These are phyloP conservation scores for Carex sylvatica DNA, from an alignment of 202 grass and related monocot species.

Conservation along the genomic window DNA sequence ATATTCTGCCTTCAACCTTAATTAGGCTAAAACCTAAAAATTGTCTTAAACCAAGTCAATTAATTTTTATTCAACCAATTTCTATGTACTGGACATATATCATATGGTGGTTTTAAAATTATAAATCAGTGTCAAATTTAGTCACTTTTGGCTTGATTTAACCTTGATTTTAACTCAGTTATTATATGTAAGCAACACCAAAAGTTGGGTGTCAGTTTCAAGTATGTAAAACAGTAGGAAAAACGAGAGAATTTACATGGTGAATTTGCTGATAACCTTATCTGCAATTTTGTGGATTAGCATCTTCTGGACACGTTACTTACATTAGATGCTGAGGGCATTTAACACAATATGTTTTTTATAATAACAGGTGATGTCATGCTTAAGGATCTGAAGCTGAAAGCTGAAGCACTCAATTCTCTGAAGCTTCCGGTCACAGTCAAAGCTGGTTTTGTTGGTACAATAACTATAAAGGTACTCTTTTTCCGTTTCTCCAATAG, in stretches of 20 bases:
- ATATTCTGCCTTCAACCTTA: background rate
- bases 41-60: background rate
- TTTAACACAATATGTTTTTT: slow-evolving; percentile 31
- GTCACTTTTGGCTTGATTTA: background rate
- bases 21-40: background rate
- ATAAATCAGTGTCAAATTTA: background rate
- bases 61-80: background rate
- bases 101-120: background rate
- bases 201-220: background rate
- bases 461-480: slow-evolving; percentile 92
- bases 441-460: slow-evolving; percentile 96
- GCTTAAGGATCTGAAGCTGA: slow-evolving; percentile 95
- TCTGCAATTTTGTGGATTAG: slow-evolving; percentile 1
- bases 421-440: slow-evolving; percentile 91
- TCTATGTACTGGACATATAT: background rate
- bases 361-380: slow-evolving; percentile 77
- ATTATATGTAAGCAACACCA: background rate
- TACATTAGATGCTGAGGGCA: slow-evolving; percentile 3
- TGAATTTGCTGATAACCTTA: background rate
- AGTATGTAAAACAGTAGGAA: background rate
- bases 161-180: background rate
- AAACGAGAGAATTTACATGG: background rate
- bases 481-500: slow-evolving; percentile 14
- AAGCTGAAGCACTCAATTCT: slow-evolving; percentile 96
- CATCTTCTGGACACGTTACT: background rate